These are phyloP conservation scores for Metschnikowia lunata DNA, from an alignment of 805 yeast genomes.

Conservation along the genomic window DNA sequence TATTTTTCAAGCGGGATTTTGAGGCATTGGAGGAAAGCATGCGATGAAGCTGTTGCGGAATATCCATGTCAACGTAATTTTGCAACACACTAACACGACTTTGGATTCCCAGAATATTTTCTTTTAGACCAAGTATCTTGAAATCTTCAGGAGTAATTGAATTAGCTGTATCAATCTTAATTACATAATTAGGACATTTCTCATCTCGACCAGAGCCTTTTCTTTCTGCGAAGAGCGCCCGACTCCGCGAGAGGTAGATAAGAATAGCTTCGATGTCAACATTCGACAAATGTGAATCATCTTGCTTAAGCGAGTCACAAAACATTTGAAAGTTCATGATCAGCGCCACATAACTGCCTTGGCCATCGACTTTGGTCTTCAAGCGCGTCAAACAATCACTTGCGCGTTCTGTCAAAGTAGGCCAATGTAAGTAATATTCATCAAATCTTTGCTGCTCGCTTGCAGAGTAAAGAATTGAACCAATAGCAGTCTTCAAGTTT, in stretches of 20 bases:
- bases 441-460: not conserved
- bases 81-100: constrained; percentile 20
- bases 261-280: constrained; percentile 27
- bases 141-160: constrained; percentile 28
- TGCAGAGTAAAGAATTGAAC: constrained; percentile 1
- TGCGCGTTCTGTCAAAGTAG: constrained; percentile 14
- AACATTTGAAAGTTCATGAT: constrained; percentile 15
- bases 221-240: constrained; percentile 1
- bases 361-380: constrained; percentile 2
- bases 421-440: constrained; percentile 25
- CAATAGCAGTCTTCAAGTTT: constrained; percentile 2
- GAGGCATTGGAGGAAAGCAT: constrained; percentile 15
- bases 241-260: constrained; percentile 26
- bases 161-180: constrained; percentile 19
- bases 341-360: constrained; percentile 16
- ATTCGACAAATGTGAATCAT: constrained; percentile 13
- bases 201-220: not conserved
- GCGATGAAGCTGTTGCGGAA: constrained; percentile 14
- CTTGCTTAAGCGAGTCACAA: constrained; percentile 5
- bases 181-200: constrained; percentile 9
- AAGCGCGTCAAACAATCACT: not conserved
- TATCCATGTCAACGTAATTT: constrained; percentile 16
- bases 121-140: constrained; percentile 26
- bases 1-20: constrained; percentile 17
- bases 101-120: constrained; percentile 17